phyloP scores from a whole-genome alignment of 805 yeast species.

The Sporopachydermia quercuum region DNA sequence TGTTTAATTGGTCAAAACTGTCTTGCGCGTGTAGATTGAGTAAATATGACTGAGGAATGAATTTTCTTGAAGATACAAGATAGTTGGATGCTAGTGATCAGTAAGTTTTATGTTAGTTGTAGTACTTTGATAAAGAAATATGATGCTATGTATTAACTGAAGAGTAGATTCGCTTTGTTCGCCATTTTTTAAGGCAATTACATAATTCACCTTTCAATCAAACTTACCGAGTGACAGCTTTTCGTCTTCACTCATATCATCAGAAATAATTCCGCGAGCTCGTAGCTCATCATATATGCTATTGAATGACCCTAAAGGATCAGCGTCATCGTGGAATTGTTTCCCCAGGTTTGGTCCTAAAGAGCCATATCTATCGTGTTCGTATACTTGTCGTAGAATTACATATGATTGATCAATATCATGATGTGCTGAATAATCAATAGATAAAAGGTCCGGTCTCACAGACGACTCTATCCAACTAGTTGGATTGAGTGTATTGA shows the following conservation, averaged over 20 bases:
- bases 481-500: background rate
- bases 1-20: slow-evolving; percentile 32
- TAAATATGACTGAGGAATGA: slow-evolving; percentile 42
- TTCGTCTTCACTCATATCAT: background rate
- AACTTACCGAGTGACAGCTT: background rate
- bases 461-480: background rate
- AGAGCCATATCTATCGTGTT: slow-evolving; percentile 1
- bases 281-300: background rate
- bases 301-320: background rate
- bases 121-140: no score
- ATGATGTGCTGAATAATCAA: background rate
- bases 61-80: slow-evolving; percentile 40
- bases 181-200: no score
- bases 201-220: no score
- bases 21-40: slow-evolving; percentile 41
- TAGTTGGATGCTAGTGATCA: slow-evolving; percentile 29
- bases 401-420: background rate
- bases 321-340: background rate
- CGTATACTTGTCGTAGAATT: slow-evolving; percentile 1
- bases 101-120: no score
- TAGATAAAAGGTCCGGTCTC: background rate
- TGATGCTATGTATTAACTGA: no score
- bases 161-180: no score
- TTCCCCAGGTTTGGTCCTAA: background rate
- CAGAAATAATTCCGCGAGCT: background rate